A percentile compares a stretch with the other conserved stretches of the same genome.
These are phyloP conservation scores for Jamesozyma rosinii DNA, from an alignment of 805 yeast genomes.

Conservation along the genomic window DNA sequence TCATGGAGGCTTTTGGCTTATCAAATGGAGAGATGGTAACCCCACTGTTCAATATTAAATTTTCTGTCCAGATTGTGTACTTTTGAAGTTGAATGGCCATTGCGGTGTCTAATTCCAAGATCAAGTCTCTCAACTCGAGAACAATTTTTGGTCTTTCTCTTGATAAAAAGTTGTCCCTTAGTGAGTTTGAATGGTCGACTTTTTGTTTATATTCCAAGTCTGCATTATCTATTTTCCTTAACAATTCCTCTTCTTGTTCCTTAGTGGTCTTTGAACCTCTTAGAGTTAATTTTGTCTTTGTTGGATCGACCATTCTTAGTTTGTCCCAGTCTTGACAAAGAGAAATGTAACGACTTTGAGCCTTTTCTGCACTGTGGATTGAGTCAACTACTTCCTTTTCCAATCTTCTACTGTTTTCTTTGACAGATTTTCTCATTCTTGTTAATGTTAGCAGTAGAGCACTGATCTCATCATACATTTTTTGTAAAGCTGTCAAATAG, in stretches of 20 bases:
- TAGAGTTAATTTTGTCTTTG: slow-evolving; percentile 71
- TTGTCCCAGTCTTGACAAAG: slow-evolving; percentile 82
- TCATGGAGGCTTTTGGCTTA: slow-evolving; percentile 50
- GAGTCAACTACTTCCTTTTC: slow-evolving; percentile 84
- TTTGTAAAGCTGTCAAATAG: slow-evolving; percentile 68
- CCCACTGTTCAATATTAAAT: slow-evolving; percentile 74
- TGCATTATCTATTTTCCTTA: slow-evolving; percentile 68
- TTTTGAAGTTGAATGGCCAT: slow-evolving; percentile 80
- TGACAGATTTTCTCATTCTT: slow-evolving; percentile 61
- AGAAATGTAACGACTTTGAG: slow-evolving; percentile 65
- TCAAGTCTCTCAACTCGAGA: slow-evolving; percentile 60
- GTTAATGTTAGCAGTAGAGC: slow-evolving; percentile 64
- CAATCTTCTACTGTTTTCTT: slow-evolving; percentile 71
- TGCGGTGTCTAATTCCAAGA: slow-evolving; percentile 84
- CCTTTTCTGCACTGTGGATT: slow-evolving; percentile 78
- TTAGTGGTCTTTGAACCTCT: slow-evolving; percentile 70
- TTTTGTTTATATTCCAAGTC: slow-evolving; percentile 78
- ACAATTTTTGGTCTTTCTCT: slow-evolving; percentile 72
- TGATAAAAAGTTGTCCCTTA: slow-evolving; percentile 63
- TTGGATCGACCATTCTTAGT: slow-evolving; percentile 70
- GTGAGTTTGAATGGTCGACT: slow-evolving; percentile 61
- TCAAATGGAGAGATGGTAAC: slow-evolving; percentile 70
- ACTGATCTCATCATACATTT: slow-evolving; percentile 75
- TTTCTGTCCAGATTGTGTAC: slow-evolving; percentile 81
- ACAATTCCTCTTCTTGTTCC: slow-evolving; percentile 83